Evolutionary conservation across 176 grass and related monocot species (phyloP).

Genomic region (Carex pumila): DNA sequence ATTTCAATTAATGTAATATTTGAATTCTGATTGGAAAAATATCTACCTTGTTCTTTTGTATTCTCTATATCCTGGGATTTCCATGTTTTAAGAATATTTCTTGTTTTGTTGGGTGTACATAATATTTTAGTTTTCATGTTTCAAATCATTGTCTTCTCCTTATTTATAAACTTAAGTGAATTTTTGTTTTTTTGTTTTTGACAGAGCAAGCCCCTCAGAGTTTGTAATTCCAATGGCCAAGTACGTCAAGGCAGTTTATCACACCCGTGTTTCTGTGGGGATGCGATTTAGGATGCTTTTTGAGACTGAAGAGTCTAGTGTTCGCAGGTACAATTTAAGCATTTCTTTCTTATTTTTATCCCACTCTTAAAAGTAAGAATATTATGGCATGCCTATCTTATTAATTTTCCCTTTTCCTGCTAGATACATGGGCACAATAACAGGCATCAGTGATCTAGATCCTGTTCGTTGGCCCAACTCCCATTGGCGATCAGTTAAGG

Average conservation of each 20-base stretch:
- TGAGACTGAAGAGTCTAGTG: constrained; percentile 93
- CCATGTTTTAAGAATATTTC: neutral
- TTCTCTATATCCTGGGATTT: neutral
- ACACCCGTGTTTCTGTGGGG: constrained; percentile 83
- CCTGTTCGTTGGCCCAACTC: constrained; percentile 80
- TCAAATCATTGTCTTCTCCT: neutral
- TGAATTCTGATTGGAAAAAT: constrained; percentile 12
- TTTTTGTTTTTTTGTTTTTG: neutral
- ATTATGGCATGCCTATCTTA: neutral
- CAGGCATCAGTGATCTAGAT: constrained; percentile 80
- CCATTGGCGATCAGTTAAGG: constrained; percentile 92
- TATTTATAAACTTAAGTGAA: neutral
- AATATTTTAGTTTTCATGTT: neutral
- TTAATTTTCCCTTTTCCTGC: constrained; percentile 24
- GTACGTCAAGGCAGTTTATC: constrained; percentile 93
- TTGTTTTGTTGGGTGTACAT: neutral
- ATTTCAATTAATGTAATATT: neutral
- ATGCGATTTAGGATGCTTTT: constrained; percentile 99
- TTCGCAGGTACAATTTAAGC: constrained; percentile 52
- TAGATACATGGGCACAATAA: constrained; percentile 98
- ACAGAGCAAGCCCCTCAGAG: constrained; percentile 91
- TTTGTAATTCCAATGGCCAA: constrained; percentile 91
- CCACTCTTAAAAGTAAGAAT: neutral
- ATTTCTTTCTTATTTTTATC: neutral
- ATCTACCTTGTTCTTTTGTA: neutral